These are phyloP conservation scores for Chrysanthemum seticuspe DNA, from an alignment of 129 eudicot genomes.

Conservation along the genomic window DNA sequence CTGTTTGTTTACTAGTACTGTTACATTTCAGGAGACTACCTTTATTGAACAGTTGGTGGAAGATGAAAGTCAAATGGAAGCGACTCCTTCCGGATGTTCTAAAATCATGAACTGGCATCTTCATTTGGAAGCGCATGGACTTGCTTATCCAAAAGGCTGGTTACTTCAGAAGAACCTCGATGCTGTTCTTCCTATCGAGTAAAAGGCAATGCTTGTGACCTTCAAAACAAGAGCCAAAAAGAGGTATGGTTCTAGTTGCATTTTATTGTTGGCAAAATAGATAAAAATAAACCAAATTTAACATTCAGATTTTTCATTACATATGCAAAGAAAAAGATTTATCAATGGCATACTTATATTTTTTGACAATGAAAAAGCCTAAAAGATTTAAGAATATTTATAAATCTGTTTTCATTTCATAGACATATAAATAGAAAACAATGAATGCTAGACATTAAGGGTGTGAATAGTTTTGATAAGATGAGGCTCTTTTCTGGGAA, in stretches of 20 bases:
- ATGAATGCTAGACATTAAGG: constrained; percentile 4
- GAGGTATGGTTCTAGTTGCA: constrained; percentile 30
- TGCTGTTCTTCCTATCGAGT: constrained; percentile 43
- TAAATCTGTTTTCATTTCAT: background rate
- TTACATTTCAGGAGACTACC: constrained; percentile 74
- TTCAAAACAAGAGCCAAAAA: constrained; percentile 17
- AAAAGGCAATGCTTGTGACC: constrained; percentile 26
- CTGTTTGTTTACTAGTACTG: constrained; percentile 1
- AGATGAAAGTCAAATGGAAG: constrained; percentile 99
- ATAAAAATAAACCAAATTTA: background rate
- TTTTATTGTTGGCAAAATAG: constrained; percentile 5
- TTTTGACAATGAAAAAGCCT: too few relatives aligned
- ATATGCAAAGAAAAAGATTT: background rate
- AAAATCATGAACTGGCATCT: constrained; percentile 97
- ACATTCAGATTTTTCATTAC: background rate
- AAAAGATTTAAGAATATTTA: too few relatives aligned
- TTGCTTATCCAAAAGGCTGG: constrained; percentile 84
- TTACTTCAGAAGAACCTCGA: constrained; percentile 71
- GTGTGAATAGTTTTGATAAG: too few relatives aligned
- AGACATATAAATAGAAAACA: background rate
- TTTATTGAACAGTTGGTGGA: constrained; percentile 91
- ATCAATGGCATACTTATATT: background rate
- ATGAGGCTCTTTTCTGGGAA: too few relatives aligned
- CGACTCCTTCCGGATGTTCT: constrained; percentile 57
- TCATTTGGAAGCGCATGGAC: constrained; percentile 73